Base-by-base conservation (phyloP, 2,329 filamentous ascomycete species). In the Exophiala alcalophila region DNA sequence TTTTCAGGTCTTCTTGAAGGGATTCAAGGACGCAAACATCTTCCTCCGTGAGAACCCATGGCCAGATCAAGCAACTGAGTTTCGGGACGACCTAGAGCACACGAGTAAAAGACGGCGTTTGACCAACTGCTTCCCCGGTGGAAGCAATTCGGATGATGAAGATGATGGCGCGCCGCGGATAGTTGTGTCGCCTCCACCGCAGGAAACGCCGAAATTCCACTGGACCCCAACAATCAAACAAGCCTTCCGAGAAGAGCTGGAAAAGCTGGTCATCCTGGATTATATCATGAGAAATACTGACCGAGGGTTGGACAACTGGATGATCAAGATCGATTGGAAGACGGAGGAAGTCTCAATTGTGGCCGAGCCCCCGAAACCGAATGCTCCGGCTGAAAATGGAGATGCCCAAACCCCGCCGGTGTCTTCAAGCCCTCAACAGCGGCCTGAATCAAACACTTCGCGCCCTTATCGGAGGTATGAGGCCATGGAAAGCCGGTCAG, bases 251-350 rank as follows among this genome's bases (percentile, higher is more conserved):
- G 92, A 98, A 64, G 86, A 97, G 67, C 74, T 98, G 33, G 92
- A 98, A 68, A 97, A 96, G 65, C 73, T 98, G 5, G 94, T 98
- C 15, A 94, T 98, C 58, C 67, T 98, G 53, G 92, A 98, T 66
- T 98, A 98, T 63, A 94, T 98, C 52, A 98, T 98, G 92, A 81
- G 92, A 44, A 98, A 98, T 61, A 98, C 92, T 2, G 92, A 98
- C 63, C 80, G 92, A 66, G 92, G 92, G 2, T 72, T 96, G 43
- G 92, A 98, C 63, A 98, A 98, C 58, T 98, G 92, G 92, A 98
- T 98, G 92, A 89, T 98, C 61, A 92, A 88, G 64, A 86, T 98
- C 21, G 90, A 98, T 64, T 87, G 82, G 75, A 78, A 88, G 56
- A 81, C 78, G 2, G 81, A 92, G 59, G 78, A 84, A 57, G 91